Conservation (phyloP, 129 eudicot genomes). For the Saussurea involucrata region DNA sequence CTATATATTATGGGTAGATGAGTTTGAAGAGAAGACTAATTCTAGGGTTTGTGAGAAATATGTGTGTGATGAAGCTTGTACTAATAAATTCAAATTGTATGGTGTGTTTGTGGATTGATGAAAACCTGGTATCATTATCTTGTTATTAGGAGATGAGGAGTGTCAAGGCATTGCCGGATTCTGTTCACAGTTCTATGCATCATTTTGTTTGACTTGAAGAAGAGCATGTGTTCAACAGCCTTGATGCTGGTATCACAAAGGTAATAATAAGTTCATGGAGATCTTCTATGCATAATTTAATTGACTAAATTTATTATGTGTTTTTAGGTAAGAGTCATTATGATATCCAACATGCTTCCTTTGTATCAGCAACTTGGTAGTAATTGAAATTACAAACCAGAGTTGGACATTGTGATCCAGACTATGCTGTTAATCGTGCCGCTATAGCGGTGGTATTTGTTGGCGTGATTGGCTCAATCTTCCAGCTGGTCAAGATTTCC, state of each 20-base stretch:
- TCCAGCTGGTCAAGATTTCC: too few species aligned
- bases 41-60: neutral
- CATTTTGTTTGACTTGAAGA: slow-evolving; percentile 63
- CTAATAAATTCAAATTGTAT: neutral
- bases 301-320: neutral
- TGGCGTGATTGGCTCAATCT: too few species aligned
- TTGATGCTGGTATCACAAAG: slow-evolving; percentile 94
- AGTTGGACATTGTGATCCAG: neutral
- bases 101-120: slow-evolving; percentile 12
- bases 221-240: slow-evolving; percentile 84
- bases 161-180: slow-evolving; percentile 71
- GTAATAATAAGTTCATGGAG: slow-evolving; percentile 20
- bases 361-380: neutral
- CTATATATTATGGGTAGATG: neutral
- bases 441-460: too few species aligned
- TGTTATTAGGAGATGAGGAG: slow-evolving; percentile 41
- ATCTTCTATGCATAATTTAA: neutral
- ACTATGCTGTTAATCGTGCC: too few species aligned
- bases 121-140: neutral
- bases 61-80: neutral
- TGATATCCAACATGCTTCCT: neutral
- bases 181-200: slow-evolving; percentile 57
- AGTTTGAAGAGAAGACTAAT: neutral
- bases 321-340: neutral
- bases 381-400: neutral